phyloP scores from a whole-genome alignment of 2,329 filamentous ascomycete species.

The Metarhizium anisopliae region DNA sequence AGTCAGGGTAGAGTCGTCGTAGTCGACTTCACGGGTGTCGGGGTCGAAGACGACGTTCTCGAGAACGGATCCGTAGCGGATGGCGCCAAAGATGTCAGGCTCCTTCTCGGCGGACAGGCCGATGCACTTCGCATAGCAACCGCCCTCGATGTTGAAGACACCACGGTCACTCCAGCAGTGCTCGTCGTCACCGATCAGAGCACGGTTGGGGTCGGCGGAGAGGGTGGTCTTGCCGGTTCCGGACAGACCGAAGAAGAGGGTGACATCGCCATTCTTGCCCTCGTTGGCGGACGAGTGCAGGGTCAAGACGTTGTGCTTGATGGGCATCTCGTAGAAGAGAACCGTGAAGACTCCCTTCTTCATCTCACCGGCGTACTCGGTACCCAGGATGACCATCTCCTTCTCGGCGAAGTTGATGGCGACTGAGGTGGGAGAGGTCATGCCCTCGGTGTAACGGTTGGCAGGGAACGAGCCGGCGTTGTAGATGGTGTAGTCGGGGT shows the following conservation, averaged over 20 bases:
- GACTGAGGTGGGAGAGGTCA: conserved; percentile 97
- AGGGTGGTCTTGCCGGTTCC: conserved; percentile 98
- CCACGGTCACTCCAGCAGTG: conserved; percentile 98
- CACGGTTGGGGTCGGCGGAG: conserved; percentile 92
- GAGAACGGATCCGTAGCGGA: conserved; percentile 92
- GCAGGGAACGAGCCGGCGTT: conserved; percentile 97
- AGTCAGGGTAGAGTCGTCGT: conserved; percentile 88
- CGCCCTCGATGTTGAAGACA: conserved; percentile 99
- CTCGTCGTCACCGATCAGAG: conserved; percentile 96
- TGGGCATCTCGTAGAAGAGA: conserved; percentile 99
- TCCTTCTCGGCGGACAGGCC: conserved; percentile 97
- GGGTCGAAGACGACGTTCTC: conserved; percentile 99
- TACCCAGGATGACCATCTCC: conserved; percentile 99
- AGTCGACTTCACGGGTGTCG: conserved; percentile 81
- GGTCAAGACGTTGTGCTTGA: conserved; percentile 98
- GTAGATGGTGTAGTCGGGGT: conserved; percentile 99
- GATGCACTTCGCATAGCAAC: conserved; percentile 98
- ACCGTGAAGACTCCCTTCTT: conserved; percentile 99
- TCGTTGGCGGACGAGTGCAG: conserved; percentile 98
- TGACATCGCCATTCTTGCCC: conserved; percentile 88
- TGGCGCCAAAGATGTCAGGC: conserved; percentile 93
- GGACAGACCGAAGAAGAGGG: conserved; percentile 97
- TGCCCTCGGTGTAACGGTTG: conserved; percentile 94
- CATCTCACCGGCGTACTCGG: conserved; percentile 78
- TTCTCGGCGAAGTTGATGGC: conserved; percentile 98